Percentiles rank a stretch among this genome's conserved stretches.
Evolutionary conservation across 306 rosid genomes (phyloP).

Genomic region (Vigna mungo): DNA sequence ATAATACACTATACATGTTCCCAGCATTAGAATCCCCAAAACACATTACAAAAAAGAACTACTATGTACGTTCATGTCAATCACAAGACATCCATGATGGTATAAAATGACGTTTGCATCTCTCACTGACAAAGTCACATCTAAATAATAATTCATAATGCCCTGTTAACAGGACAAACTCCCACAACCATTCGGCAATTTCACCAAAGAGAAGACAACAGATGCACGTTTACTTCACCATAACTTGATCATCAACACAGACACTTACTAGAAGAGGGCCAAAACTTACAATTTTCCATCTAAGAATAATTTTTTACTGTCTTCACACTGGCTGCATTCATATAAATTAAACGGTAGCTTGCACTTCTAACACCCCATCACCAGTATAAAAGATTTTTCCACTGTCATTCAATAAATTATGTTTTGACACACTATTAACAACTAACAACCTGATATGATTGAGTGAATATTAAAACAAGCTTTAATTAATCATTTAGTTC

Average conservation of each 20-base stretch:
- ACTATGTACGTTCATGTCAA: neutral
- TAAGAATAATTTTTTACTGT: neutral
- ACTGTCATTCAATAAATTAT: neutral
- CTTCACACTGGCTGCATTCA: neutral
- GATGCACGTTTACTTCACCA: constrained; percentile 4
- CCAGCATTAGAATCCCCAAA: constrained; percentile 4
- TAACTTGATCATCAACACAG: constrained; percentile 1
- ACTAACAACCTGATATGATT: neutral
- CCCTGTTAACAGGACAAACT: neutral
- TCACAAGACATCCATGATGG: constrained; percentile 1
- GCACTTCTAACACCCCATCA: neutral
- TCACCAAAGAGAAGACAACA: neutral
- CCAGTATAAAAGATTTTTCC: neutral
- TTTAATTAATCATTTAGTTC: neutral
- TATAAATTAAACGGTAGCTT: neutral
- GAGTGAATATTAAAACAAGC: neutral
- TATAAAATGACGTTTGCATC: constrained; percentile 2
- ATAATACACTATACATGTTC: neutral
- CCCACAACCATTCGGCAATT: neutral
- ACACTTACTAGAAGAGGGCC: neutral
- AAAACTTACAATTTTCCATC: neutral
- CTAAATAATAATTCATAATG: constrained; percentile 9
- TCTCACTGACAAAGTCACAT: neutral
- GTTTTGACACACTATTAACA: neutral
- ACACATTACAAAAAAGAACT: constrained; percentile 1